A percentile compares a stretch with the other conserved stretches of the same genome.
Conservation (phyloP, 768 basidiomycete species). For the Pleurotus eryngii region DNA sequence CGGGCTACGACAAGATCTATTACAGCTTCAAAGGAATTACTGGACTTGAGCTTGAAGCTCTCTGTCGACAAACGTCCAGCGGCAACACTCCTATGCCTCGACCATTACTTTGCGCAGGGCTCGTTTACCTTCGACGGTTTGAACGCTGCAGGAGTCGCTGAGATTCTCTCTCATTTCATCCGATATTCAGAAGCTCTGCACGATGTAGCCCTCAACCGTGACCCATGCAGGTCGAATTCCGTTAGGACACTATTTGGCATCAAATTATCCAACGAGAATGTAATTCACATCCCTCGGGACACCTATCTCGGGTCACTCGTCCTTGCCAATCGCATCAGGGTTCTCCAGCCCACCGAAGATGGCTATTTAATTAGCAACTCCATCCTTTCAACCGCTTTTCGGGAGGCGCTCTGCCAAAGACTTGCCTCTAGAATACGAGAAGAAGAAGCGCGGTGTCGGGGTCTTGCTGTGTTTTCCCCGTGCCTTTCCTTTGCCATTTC, state of each 20-base stretch:
- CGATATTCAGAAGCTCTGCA: constrained; percentile 31
- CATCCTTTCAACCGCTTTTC: constrained; percentile 22
- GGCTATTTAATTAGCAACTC: constrained; percentile 12
- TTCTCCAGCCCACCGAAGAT: background rate
- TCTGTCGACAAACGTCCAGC: constrained; percentile 18
- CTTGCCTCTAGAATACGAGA: constrained; percentile 25
- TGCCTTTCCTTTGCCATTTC: constrained; percentile 33
- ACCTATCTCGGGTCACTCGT: constrained; percentile 20
- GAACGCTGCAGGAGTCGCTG: constrained; percentile 21
- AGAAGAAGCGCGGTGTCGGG: constrained; percentile 30
- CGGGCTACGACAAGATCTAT: background rate
- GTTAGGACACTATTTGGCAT: constrained; percentile 35
- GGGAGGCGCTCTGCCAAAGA: constrained; percentile 18
- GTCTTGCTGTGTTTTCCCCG: constrained; percentile 29
- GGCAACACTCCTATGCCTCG: constrained; percentile 40
- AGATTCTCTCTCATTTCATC: constrained; percentile 30
- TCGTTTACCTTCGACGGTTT: constrained; percentile 20
- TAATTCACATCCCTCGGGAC: constrained; percentile 21
- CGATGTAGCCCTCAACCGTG: constrained; percentile 20
- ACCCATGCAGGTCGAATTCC: constrained; percentile 19
- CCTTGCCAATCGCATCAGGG: background rate
- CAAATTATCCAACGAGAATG: constrained; percentile 21
- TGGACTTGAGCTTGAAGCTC: constrained; percentile 29
- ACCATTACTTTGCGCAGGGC: constrained; percentile 32
- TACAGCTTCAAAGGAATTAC: constrained; percentile 22